Percentiles rank a stretch among this genome's conserved stretches.
Evolutionary conservation across 768 basidiomycete species (phyloP).

Genomic region (Tubosaeta sp.): DNA sequence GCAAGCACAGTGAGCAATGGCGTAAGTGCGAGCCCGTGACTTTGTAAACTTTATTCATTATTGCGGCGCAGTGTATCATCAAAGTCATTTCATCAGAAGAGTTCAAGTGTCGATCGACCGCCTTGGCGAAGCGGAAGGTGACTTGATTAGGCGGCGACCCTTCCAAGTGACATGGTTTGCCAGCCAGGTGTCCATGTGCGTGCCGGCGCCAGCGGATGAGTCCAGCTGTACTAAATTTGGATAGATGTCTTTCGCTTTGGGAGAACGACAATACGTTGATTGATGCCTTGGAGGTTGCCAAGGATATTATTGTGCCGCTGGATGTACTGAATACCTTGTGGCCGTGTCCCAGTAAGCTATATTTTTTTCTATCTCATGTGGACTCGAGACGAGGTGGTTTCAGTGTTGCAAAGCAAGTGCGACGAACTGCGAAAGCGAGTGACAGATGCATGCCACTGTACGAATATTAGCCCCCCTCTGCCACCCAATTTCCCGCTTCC

Average conservation of each 20-base stretch:
- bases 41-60: conserved; percentile 1
- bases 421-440: conserved; percentile 47
- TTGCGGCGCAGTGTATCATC: conserved; percentile 53
- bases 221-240: background rate
- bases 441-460: conserved; percentile 43
- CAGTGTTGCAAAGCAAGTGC: conserved; percentile 47
- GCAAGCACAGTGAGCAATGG: conserved; percentile 75
- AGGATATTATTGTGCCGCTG: conserved; percentile 56
- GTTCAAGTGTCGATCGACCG: conserved; percentile 53
- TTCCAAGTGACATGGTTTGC: conserved; percentile 71
- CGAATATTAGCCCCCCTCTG: conserved; percentile 39
- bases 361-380: conserved; percentile 2
- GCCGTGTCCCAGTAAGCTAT: conserved; percentile 49
- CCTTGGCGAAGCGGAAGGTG: conserved; percentile 45
- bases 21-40: conserved; percentile 42
- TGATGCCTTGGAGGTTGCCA: conserved; percentile 62
- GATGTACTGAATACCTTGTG: conserved; percentile 69
- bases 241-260: conserved; percentile 65
- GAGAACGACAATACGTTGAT: conserved; percentile 53
- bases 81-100: conserved; percentile 59
- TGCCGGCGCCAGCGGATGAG: background rate
- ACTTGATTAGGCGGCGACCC: conserved; percentile 62
- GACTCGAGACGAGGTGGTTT: conserved; percentile 10
- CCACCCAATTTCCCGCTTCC: conserved; percentile 38
- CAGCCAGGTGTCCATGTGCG: conserved; percentile 61